Conservation (phyloP, 257 asterid species). For the Ilex aquifolium region DNA sequence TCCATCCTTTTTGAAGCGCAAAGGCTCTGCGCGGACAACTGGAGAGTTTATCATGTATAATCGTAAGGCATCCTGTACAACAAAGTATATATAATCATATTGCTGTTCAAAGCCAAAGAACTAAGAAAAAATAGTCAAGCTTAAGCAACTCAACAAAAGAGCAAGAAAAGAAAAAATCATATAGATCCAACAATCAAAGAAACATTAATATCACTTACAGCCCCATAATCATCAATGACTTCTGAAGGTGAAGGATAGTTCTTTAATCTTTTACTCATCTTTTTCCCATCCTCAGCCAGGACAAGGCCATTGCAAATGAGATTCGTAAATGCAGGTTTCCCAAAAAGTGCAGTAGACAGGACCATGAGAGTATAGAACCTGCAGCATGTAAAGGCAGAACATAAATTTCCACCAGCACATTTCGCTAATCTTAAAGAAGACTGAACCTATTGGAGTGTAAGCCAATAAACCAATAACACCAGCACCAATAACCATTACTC, state of each 20-base stretch:
- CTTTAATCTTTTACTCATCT: conserved; percentile 93
- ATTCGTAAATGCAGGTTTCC: conserved; percentile 92
- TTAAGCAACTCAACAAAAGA: background rate
- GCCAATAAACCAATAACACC: no score
- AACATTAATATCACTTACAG: conserved; percentile 34
- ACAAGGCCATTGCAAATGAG: conserved; percentile 99
- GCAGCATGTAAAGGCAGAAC: conserved; percentile 1
- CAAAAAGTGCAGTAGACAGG: conserved; percentile 91
- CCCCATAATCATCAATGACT: conserved; percentile 92
- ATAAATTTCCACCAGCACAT: background rate
- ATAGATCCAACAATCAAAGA: conserved; percentile 2
- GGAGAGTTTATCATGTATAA: conserved; percentile 94
- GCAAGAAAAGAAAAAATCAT: background rate
- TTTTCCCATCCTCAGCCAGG: conserved; percentile 95
- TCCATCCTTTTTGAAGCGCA: conserved; percentile 92
- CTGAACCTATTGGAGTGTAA: no score
- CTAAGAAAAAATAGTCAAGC: background rate
- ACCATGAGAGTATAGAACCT: conserved; percentile 98
- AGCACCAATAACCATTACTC: no score
- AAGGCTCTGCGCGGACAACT: conserved; percentile 96
- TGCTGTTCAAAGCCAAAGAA: background rate
- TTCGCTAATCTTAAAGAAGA: no score
- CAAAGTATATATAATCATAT: background rate
- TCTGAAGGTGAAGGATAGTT: conserved; percentile 94
- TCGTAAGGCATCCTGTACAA: conserved; percentile 67